These are phyloP conservation scores for Wallacemonas sp. DNA, from an alignment of 208 protist genomes.

Conservation along the genomic window DNA sequence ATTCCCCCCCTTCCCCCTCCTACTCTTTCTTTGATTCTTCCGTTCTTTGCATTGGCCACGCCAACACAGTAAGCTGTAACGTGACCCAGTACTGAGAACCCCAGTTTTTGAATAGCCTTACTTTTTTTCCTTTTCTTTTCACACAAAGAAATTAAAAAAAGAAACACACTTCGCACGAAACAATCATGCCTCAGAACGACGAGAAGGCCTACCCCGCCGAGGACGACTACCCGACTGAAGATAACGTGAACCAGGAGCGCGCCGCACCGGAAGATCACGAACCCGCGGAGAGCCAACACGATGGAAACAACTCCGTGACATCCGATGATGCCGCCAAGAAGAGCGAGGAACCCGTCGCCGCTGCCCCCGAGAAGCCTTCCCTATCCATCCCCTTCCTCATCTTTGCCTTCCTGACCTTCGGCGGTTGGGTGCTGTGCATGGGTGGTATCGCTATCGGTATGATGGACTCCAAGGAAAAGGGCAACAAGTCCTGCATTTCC, in stretches of 20 bases:
- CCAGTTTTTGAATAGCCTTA: conserved; percentile 9
- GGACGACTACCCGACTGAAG: conserved; percentile 18
- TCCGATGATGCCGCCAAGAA: conserved; percentile 9
- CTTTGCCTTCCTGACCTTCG: conserved; percentile 40
- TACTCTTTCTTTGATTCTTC: not conserved
- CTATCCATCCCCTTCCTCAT: conserved; percentile 36
- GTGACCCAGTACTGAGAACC: conserved; percentile 3
- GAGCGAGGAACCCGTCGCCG: conserved; percentile 13
- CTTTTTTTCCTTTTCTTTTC: conserved; percentile 17
- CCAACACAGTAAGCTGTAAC: conserved; percentile 18
- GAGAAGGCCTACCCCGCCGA: conserved; percentile 29
- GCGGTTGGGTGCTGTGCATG: conserved; percentile 45
- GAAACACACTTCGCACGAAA: conserved; percentile 8
- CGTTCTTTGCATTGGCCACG: too few species aligned
- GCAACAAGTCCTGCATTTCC: conserved; percentile 31
- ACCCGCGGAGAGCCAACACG: conserved; percentile 24
- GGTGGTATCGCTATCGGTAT: conserved; percentile 49
- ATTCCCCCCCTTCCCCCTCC: not conserved
- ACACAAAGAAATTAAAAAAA: conserved; percentile 23
- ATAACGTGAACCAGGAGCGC: conserved; percentile 9
- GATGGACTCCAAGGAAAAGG: conserved; percentile 36
- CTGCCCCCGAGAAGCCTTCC: conserved; percentile 13
- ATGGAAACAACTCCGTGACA: conserved; percentile 13
- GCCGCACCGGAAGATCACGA: conserved; percentile 24
- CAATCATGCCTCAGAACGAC: conserved; percentile 17